These are phyloP conservation scores for Cladochytrium tenue DNA, from an alignment of 371 early-diverging fungal species.

Conservation along the genomic window DNA sequence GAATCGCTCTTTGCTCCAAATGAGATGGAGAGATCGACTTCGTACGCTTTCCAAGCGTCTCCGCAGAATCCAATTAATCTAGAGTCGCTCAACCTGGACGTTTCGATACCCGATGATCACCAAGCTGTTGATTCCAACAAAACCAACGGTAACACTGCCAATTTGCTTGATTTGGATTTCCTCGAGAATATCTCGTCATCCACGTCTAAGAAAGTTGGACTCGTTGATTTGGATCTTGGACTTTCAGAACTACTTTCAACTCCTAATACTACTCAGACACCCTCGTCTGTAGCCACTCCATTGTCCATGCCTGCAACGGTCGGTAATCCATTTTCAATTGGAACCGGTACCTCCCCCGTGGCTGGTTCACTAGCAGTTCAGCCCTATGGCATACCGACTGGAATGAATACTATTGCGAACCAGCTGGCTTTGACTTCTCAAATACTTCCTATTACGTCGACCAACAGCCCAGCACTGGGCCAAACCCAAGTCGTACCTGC, in stretches of 20 bases:
- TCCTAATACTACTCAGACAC: neutral
- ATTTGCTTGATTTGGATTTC: constrained; percentile 4
- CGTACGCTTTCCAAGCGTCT: neutral
- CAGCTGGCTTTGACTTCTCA: neutral
- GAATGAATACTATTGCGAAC: neutral
- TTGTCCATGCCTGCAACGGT: neutral
- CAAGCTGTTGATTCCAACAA: neutral
- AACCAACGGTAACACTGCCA: neutral
- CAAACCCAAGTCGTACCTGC: neutral
- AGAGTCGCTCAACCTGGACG: neutral
- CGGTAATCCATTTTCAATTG: neutral
- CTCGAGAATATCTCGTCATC: neutral
- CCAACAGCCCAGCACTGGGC: neutral
- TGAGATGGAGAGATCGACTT: neutral
- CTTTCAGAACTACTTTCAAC: neutral
- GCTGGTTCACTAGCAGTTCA: neutral
- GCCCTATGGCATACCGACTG: neutral
- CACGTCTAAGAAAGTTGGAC: neutral
- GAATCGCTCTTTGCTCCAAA: neutral
- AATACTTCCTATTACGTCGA: neutral
- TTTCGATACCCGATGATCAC: neutral
- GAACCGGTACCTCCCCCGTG: neutral
- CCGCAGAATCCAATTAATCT: neutral
- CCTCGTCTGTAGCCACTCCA: neutral
- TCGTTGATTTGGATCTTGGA: neutral